Evolutionary conservation across 805 yeast genomes (phyloP).

Genomic region (Tetrapisispora arboricola): DNA sequence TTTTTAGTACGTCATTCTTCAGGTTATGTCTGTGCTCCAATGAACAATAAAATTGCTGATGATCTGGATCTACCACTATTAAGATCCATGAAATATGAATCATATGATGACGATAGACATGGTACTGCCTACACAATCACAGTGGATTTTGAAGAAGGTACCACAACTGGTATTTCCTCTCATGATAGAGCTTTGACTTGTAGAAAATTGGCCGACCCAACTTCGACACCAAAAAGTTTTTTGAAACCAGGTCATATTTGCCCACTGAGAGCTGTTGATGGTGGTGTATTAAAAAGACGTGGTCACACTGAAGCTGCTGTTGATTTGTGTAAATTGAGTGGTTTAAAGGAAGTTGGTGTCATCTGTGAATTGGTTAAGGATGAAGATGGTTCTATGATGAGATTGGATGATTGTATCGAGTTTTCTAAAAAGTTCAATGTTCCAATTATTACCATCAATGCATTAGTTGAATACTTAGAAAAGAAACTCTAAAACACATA

Average conservation of each 20-base stretch:
- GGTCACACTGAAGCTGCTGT: conserved; percentile 99
- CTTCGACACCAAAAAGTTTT: conserved; percentile 51
- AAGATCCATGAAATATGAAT: conserved; percentile 30
- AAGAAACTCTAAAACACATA: neutral
- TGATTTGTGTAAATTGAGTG: conserved; percentile 68
- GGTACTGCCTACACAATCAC: conserved; percentile 96
- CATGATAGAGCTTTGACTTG: conserved; percentile 86
- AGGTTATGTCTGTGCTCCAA: conserved; percentile 91
- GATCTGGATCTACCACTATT: conserved; percentile 68
- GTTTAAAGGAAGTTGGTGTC: conserved; percentile 76
- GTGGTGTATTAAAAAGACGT: conserved; percentile 67
- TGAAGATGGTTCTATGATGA: conserved; percentile 91
- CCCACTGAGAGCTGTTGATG: conserved; percentile 85
- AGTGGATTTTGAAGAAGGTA: conserved; percentile 74
- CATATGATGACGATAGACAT: conserved; percentile 61
- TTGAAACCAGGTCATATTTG: conserved; percentile 90
- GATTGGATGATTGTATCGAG: conserved; percentile 71
- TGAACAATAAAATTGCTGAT: conserved; percentile 71
- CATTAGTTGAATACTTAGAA: conserved; percentile 45
- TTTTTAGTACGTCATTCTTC: conserved; percentile 78
- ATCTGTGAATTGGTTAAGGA: conserved; percentile 92
- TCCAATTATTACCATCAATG: conserved; percentile 71
- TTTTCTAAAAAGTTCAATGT: conserved; percentile 55
- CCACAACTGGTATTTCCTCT: conserved; percentile 96
- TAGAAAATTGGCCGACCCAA: conserved; percentile 47